Percentiles rank a stretch among this genome's conserved stretches.
Conservation (phyloP, 164 flowering plant genomes). For the Piper betle region DNA sequence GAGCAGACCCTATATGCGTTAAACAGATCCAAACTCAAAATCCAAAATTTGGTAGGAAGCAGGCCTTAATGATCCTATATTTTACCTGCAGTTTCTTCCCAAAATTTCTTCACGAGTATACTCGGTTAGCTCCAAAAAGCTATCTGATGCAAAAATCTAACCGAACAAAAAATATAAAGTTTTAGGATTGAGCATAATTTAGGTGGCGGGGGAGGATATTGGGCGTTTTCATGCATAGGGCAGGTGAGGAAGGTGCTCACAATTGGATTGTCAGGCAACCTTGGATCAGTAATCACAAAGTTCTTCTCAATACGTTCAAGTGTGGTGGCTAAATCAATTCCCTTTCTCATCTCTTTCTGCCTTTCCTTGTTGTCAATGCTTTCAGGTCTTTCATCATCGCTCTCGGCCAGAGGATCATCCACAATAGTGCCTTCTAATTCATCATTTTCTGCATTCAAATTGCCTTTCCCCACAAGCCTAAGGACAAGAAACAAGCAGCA, state of each 20-base stretch:
- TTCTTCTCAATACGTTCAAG: constrained; percentile 99
- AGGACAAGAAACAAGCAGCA: constrained; percentile 1
- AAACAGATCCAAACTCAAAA: too few relatives aligned
- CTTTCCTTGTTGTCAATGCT: constrained; percentile 64
- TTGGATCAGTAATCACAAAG: constrained; percentile 97
- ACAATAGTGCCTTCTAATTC: constrained; percentile 15
- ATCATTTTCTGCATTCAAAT: constrained; percentile 10
- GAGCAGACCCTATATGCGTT: background rate
- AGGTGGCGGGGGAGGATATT: background rate
- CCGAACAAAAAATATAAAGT: background rate
- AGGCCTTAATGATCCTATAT: background rate
- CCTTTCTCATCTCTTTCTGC: constrained; percentile 82
- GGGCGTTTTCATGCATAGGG: background rate
- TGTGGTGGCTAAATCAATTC: constrained; percentile 95
- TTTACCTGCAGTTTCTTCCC: constrained; percentile 95
- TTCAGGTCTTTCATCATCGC: constrained; percentile 52
- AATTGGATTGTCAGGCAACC: constrained; percentile 97
- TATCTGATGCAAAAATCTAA: constrained; percentile 97
- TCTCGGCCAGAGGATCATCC: constrained; percentile 19
- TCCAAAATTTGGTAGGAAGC: background rate
- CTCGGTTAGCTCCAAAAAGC: constrained; percentile 97
- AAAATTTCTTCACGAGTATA: constrained; percentile 95
- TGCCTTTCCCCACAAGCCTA: constrained; percentile 44
- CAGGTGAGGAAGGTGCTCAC: constrained; percentile 29
- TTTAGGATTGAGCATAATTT: background rate